Evolutionary conservation across 73 alveolate species (phyloP).

Genomic region (Symbiodinium pilosum): DNA sequence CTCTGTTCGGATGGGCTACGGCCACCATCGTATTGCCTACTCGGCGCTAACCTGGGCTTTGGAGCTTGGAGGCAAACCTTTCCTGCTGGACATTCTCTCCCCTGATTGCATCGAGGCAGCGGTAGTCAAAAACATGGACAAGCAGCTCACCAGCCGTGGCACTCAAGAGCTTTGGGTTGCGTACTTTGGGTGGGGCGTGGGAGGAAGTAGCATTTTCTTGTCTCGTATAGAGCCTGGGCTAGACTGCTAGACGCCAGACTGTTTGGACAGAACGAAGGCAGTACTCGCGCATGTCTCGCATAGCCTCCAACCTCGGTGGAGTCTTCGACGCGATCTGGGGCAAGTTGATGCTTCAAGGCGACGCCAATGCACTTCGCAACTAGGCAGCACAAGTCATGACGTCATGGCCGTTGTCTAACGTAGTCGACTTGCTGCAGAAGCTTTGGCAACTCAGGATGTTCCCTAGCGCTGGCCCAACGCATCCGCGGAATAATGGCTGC

Average conservation of each 20-base stretch:
- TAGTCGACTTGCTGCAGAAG: no score
- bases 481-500: conserved; percentile 93
- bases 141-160: conserved; percentile 17
- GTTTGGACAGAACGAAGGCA: conserved; percentile 20
- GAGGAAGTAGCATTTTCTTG: no score
- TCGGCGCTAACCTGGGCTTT: conserved; percentile 86
- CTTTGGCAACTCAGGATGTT: background rate
- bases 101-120: conserved; percentile 90
- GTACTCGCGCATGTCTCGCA: conserved; percentile 88
- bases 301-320: conserved; percentile 85
- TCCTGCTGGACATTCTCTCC: conserved; percentile 58
- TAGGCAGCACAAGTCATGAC: background rate
- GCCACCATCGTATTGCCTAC: conserved; percentile 93
- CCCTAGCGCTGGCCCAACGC: conserved; percentile 48
- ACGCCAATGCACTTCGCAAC: background rate
- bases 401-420: no score
- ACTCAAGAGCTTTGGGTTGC: no score
- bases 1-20: conserved; percentile 91
- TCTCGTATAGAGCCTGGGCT: no score
- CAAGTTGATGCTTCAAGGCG: conserved; percentile 75
- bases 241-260: no score
- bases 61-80: conserved; percentile 88
- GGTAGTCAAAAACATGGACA: conserved; percentile 69
- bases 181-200: no score
- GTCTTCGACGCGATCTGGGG: conserved; percentile 93